Evolutionary conservation across 352 stramenopile species (phyloP), one percentile per base, ranked within the genome.

Genomic region (Phytophthora hybrid): DNA sequence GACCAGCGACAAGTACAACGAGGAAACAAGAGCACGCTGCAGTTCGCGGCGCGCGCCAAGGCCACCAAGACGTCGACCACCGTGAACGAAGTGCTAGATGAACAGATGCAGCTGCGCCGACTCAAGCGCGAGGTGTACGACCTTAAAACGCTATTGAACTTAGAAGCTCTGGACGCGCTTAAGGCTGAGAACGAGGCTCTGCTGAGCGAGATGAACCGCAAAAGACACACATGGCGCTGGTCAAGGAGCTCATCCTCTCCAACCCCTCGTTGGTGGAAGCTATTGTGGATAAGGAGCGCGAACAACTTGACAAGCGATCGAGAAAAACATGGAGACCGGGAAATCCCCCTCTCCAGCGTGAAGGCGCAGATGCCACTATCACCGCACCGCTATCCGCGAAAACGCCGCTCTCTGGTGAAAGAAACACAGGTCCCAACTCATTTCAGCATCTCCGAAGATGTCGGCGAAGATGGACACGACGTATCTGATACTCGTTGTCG

Each of bases 41-140:
- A 98, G 76, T 98, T 98, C 60, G 95, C 95, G 16, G 91, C 96
- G 16, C 88, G 95, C 18, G 95, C 95, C 60, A 98, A 98, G 75
- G 95, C 81, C 41, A 93, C 97, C 55, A 74, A 93, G 68, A 97
- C 88, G 13, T 85, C 84, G 4, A 91, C 90, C 6, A 82, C 69
- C 0, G 91, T 97, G 57, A 98, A 98, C 66, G 91, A 97, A 73
- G 84, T 98, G 14, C 73, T 98, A 5, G 94, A 99, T 70, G 94
- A 99, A 73, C 95, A 98, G 61, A 89, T 81, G 23, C 88, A 93
- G 71, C 82, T 93, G 16, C 82, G 83, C 18, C 79, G 81, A 8
- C 76, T 95, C 55, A 92, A 95, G 63, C 83, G 86, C 34, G 82
- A 95, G 54, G 78, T 95, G 29, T 73, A 87, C 55, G 80, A 90